Evolutionary conservation across 208 protist genomes (phyloP).

Genomic region (Leishmania lainsoni): DNA sequence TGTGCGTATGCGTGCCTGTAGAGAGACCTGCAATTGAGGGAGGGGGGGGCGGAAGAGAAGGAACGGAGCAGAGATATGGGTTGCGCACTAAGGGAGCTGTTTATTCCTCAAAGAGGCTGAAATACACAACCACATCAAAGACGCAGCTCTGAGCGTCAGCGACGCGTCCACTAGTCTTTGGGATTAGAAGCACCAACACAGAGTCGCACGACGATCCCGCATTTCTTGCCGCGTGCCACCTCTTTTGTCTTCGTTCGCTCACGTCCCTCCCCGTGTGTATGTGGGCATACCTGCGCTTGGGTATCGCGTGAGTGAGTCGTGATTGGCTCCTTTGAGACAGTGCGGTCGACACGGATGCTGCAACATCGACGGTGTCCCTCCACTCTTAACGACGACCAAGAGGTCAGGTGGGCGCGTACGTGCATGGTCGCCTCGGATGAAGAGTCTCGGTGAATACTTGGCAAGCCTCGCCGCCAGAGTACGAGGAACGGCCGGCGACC

Average conservation of each 20-base stretch:
- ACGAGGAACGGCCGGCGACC: background rate
- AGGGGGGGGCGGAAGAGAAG: background rate
- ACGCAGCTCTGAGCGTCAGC: background rate
- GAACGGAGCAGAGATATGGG: background rate
- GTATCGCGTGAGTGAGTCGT: background rate
- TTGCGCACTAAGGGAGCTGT: background rate
- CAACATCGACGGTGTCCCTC: background rate
- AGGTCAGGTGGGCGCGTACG: background rate
- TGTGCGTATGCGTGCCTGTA: constrained; percentile 1
- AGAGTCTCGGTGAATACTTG: background rate
- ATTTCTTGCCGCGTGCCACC: no score
- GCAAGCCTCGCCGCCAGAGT: background rate
- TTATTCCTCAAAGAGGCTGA: background rate
- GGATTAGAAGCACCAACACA: no score
- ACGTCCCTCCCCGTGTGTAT: background rate
- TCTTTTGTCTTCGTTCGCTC: background rate
- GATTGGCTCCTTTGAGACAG: background rate
- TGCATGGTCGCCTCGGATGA: background rate
- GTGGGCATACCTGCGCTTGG: background rate
- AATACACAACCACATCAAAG: background rate
- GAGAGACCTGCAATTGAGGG: background rate
- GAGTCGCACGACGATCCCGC: no score
- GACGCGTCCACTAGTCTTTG: no score
- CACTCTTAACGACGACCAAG: background rate
- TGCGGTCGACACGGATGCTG: background rate